Evolutionary conservation across 164 flowering plant genomes (phyloP), one percentile per base, ranked within the genome.

Genomic region (Chimonanthus praecox): DNA sequence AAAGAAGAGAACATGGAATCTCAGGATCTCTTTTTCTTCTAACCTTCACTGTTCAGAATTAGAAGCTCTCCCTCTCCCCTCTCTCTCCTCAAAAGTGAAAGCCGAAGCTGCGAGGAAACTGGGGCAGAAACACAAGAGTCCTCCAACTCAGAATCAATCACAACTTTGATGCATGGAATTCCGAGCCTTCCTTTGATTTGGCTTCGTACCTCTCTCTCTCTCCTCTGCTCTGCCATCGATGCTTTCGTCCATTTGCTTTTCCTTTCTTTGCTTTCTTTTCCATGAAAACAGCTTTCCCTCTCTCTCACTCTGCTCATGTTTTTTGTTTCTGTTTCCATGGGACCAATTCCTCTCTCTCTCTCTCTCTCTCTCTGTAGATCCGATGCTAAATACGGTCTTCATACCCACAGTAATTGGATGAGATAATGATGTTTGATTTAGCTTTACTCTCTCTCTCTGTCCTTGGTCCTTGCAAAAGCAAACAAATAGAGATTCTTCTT

Each of bases 401-500:
- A 62, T 66, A 44, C 68, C 49, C 49, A 71, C 73, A 43, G 64
- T 47, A 47, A 61, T 33, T 33, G 33, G 33, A 33, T 49, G 73
- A 71, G 62, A 48, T 21, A 21, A 64, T 71, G 65, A 71, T 47
- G 64, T 16, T n/a, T 13, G 16, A 13, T 68, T 43, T 47, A 46
- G 67, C 73, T 71, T 71, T 71, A 71, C 61, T 71, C 73, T 71
- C 68, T 63, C 18, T 44, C 68, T 45, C 47, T 21, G 16, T 65
- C 48, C 67, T 71, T 62, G 71, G 67, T 71, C 67, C 67, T 71
- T 6, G 73, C 67, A 71, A 71, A 71, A 71, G 73, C 65, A 61
- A 33, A 7, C 18, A n/a, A 11, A 16, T 6, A 4, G 47, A 47
- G 51, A 60, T 71, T 71, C 64, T 21, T 71, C 48, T 71, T 15